Base-by-base conservation (phyloP, 768 basidiomycete species). In the Pleurotus cornucopiae region DNA sequence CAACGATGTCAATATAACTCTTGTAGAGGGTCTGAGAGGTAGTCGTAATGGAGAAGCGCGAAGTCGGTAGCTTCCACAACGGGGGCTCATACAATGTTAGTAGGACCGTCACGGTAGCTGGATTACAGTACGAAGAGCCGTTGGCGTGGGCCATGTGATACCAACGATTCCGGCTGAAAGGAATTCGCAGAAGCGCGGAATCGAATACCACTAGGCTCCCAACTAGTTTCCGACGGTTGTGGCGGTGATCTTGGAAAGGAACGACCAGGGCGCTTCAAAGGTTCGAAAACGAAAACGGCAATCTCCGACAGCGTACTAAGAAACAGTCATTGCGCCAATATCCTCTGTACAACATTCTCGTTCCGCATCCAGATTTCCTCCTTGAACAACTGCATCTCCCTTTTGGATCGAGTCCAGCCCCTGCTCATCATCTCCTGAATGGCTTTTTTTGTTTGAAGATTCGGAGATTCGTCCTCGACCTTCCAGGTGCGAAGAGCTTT, bases 401-500 rank as follows among this genome's bases (percentile, higher is more conserved):
- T 57, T 40, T 52, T 63, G 7, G 61, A 58, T 6, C 68, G 66
- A 37, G 61, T 52, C 72, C 73, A 75, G 0, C 73, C 73, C 16
- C 56, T 54, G 9, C 38, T 57, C 52, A 73, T 55, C 71, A 74
- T 72, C 2, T 51, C 44, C 16, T 61, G 57, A 14, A 72, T 67
- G 2, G 56, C 69, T 61, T 58, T 26, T 47, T 58, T 14, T 44
- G 49, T 20, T 57, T 62, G 40, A 12, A 41, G n/a, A 23, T 5
- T n/a, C 13, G 39, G 6, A 12, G n/a, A 6, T 12, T 40, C 7
- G 20, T 18, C 23, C 12, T 20, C 23, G 6, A 64, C 57, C 49
- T 70, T 62, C 18, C 70, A 63, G 1, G 65, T 67, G 5, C 75
- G 72, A 16, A 78, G 66, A 5, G 71, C 69, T 52, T 69, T 68